phyloP scores from a whole-genome alignment of 2,329 filamentous ascomycete genomes.

The Fusarium setosum region DNA sequence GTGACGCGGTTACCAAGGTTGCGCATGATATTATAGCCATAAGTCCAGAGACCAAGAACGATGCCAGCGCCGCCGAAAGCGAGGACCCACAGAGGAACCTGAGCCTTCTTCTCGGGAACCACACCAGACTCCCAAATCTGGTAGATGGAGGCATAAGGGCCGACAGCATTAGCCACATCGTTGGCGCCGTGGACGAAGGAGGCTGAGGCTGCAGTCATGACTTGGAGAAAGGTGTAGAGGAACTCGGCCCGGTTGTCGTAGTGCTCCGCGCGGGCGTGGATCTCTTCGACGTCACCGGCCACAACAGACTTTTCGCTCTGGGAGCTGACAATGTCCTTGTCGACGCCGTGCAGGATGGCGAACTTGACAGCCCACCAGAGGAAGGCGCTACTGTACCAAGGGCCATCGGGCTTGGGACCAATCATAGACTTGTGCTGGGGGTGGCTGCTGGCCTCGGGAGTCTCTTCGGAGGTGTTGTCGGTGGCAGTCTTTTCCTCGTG shows the following conservation, averaged over 20 bases:
- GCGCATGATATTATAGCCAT: slow-evolving; percentile 74
- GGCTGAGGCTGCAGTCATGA: slow-evolving; percentile 70
- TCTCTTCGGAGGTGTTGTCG: slow-evolving; percentile 69
- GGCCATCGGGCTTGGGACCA: slow-evolving; percentile 54
- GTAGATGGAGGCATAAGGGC: slow-evolving; percentile 72
- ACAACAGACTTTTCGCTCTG: slow-evolving; percentile 55
- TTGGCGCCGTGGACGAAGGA: slow-evolving; percentile 76
- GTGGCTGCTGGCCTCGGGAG: slow-evolving; percentile 51
- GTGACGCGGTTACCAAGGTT: slow-evolving; percentile 72
- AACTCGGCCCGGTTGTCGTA: slow-evolving; percentile 73
- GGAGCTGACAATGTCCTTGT: slow-evolving; percentile 53
- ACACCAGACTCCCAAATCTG: slow-evolving; percentile 66
- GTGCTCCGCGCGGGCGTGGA: slow-evolving; percentile 67
- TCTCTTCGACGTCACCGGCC: slow-evolving; percentile 63
- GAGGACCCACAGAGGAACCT: slow-evolving; percentile 71
- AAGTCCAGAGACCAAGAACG: slow-evolving; percentile 67
- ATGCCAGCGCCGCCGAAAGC: slow-evolving; percentile 64
- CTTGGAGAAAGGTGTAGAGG: slow-evolving; percentile 69
- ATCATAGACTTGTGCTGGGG: slow-evolving; percentile 46
- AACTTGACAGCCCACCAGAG: slow-evolving; percentile 59
- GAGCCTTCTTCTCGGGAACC: slow-evolving; percentile 54
- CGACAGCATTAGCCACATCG: slow-evolving; percentile 72
- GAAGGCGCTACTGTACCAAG: slow-evolving; percentile 56
- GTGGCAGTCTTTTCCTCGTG: slow-evolving; percentile 41
- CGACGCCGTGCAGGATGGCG: slow-evolving; percentile 59